phyloP scores from a whole-genome alignment of 2,329 filamentous ascomycete species.

The Graphilbum sp. region DNA sequence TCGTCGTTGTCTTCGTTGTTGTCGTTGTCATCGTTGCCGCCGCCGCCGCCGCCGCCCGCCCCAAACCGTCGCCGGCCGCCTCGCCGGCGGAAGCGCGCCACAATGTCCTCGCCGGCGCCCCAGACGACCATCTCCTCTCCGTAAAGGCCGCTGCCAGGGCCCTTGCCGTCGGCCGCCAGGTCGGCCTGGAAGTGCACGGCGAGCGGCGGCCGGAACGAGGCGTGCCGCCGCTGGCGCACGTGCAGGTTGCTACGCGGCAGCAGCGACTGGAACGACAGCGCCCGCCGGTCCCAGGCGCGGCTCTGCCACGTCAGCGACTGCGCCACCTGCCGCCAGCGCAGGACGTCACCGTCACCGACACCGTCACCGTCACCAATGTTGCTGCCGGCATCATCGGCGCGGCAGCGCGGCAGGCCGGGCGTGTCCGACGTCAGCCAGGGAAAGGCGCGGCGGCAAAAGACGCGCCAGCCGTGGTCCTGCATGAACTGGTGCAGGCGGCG shows the following conservation, averaged over 20 bases:
- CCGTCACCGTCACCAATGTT: background rate
- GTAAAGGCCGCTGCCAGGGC: slow-evolving; percentile 1
- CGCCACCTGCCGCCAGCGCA: slow-evolving; percentile 22
- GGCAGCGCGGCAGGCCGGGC: background rate
- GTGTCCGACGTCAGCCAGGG: slow-evolving; percentile 16
- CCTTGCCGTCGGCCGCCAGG: too few species aligned
- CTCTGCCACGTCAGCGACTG: slow-evolving; percentile 31
- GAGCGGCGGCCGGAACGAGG: slow-evolving; percentile 23
- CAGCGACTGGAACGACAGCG: slow-evolving; percentile 22
- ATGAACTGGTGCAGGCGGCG: slow-evolving; percentile 22
- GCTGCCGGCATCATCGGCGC: slow-evolving; percentile 1
- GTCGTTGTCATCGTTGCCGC: background rate
- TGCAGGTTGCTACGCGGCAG: slow-evolving; percentile 11
- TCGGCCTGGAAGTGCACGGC: slow-evolving; percentile 24
- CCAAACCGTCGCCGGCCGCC: slow-evolving; percentile 6
- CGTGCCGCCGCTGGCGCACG: slow-evolving; percentile 17
- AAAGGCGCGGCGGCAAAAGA: slow-evolving; percentile 30
- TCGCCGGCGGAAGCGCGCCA: slow-evolving; percentile 21
- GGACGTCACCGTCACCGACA: background rate
- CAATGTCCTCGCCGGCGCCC: slow-evolving; percentile 34
- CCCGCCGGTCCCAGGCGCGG: slow-evolving; percentile 34
- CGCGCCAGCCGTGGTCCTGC: slow-evolving; percentile 27
- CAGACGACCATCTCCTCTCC: slow-evolving; percentile 30
- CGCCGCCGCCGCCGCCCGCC: too few species aligned
- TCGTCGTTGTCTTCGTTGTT: slow-evolving; percentile 1